Evolutionary conservation across 331 rosid species (phyloP).

Genomic region (Spiraea crenata): DNA sequence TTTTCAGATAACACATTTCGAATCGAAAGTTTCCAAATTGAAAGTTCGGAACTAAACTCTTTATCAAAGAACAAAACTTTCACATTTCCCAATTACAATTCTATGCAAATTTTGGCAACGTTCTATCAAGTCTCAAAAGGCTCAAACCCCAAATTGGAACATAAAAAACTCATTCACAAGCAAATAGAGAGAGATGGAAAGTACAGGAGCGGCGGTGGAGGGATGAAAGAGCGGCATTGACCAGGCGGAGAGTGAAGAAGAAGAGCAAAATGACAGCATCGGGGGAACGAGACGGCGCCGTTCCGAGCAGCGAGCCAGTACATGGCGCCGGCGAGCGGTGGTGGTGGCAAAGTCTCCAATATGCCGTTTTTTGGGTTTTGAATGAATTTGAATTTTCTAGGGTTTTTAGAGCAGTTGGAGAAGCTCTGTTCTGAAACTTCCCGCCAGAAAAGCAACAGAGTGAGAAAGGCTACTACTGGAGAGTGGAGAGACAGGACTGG

Average conservation of each 20-base stretch:
- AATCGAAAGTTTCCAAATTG: not conserved
- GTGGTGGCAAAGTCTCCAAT: not conserved
- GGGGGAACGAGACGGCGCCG: constrained; percentile 43
- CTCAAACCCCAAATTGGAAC: not conserved
- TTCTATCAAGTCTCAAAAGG: not conserved
- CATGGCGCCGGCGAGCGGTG: constrained; percentile 25
- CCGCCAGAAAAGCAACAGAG: constrained; percentile 16
- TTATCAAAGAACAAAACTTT: not conserved
- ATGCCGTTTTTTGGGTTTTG: not conserved
- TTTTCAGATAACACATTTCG: too few relatives aligned
- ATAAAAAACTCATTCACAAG: not conserved
- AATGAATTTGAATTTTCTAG: not conserved
- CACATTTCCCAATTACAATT: not conserved
- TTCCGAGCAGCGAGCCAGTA: constrained; percentile 50
- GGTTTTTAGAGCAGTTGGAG: constrained; percentile 16
- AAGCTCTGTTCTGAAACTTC: constrained; percentile 16
- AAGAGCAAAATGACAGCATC: constrained; percentile 48
- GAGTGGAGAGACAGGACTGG: not conserved
- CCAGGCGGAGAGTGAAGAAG: constrained; percentile 34
- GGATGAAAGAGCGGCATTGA: constrained; percentile 32
- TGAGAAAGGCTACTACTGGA: not conserved
- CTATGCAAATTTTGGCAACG: not conserved
- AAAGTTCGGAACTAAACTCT: not conserved
- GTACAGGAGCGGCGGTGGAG: constrained; percentile 44
- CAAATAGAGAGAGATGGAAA: constrained; percentile 22